These are phyloP conservation scores for Dactylellina parvicollis DNA, from an alignment of 2,329 filamentous ascomycete genomes.

Conservation along the genomic window DNA sequence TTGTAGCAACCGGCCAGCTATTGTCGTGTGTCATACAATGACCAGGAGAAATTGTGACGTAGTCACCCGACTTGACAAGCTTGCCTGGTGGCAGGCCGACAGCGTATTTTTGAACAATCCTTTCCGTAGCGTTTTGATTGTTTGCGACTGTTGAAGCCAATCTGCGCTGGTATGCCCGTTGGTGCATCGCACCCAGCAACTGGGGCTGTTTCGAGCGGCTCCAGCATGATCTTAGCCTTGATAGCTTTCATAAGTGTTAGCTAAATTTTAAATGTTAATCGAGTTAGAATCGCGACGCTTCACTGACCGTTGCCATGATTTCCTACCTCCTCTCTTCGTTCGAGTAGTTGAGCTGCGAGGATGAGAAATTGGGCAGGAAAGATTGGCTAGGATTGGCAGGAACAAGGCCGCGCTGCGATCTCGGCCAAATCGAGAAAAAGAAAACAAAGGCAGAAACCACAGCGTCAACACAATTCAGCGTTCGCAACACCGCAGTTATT, in stretches of 20 bases:
- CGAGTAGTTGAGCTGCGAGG: slow-evolving; percentile 9
- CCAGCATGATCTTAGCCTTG: slow-evolving; percentile 36
- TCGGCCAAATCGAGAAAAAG: slow-evolving; percentile 30
- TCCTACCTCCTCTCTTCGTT: not conserved
- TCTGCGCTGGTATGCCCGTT: slow-evolving; percentile 54
- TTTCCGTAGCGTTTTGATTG: slow-evolving; percentile 83
- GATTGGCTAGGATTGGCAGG: slow-evolving; percentile 33
- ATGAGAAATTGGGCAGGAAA: slow-evolving; percentile 43
- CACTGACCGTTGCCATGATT: slow-evolving; percentile 49
- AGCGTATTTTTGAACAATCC: slow-evolving; percentile 85
- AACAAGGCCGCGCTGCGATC: slow-evolving; percentile 21
- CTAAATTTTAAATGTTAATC: slow-evolving; percentile 7
- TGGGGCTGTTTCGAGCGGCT: slow-evolving; percentile 24
- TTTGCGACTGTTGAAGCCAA: slow-evolving; percentile 61
- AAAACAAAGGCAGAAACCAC: not conserved
- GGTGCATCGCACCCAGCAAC: slow-evolving; percentile 5
- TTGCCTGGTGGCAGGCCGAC: slow-evolving; percentile 80
- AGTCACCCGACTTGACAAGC: slow-evolving; percentile 80
- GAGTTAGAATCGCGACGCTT: not conserved
- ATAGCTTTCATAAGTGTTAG: slow-evolving; percentile 45
- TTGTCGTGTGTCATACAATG: slow-evolving; percentile 90
- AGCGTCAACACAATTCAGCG: not conserved
- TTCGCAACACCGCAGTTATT: no score
- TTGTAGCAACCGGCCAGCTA: slow-evolving; percentile 77
- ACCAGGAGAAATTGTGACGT: slow-evolving; percentile 72